phyloP scores from a whole-genome alignment of 352 stramenopile species.

The Globisporangium yorkense region DNA sequence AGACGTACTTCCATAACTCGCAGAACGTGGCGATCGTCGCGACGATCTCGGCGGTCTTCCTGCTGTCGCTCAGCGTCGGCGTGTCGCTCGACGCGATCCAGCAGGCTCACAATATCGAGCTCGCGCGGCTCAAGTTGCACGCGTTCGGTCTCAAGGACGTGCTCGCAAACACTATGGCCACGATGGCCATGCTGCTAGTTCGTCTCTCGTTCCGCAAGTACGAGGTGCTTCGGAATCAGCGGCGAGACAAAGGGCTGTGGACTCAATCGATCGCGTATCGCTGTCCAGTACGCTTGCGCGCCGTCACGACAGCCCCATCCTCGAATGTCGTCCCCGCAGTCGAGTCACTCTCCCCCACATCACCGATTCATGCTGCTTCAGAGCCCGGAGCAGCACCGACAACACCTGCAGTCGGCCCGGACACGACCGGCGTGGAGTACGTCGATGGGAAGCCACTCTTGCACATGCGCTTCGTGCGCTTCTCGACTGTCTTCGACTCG shows the following conservation, averaged over 20 bases:
- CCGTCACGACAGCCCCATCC: not conserved
- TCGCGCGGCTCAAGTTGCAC: not conserved
- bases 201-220: slow-evolving; percentile 7
- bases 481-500: not conserved
- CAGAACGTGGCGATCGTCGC: slow-evolving; percentile 2
- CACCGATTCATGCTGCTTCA: not conserved
- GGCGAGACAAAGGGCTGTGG: not conserved
- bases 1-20: slow-evolving; percentile 13
- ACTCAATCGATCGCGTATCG: slow-evolving; percentile 10
- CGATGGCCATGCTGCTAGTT: slow-evolving; percentile 11
- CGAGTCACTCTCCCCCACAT: not conserved
- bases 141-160: slow-evolving; percentile 6
- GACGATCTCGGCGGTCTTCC: not conserved
- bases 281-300: slow-evolving; percentile 1
- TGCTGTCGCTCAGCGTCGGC: slow-evolving; percentile 3
- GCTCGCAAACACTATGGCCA: slow-evolving; percentile 14
- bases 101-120: not conserved
- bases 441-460: slow-evolving; percentile 1
- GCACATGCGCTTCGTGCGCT: not conserved
- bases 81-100: slow-evolving; percentile 5
- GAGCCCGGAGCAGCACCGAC: not conserved
- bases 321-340: not conserved
- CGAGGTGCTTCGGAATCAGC: not conserved
- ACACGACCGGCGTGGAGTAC: not conserved
- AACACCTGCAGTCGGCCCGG: not conserved